Base-by-base conservation (phyloP, 1,139 yeast species). In the Candida freyschussii region DNA sequence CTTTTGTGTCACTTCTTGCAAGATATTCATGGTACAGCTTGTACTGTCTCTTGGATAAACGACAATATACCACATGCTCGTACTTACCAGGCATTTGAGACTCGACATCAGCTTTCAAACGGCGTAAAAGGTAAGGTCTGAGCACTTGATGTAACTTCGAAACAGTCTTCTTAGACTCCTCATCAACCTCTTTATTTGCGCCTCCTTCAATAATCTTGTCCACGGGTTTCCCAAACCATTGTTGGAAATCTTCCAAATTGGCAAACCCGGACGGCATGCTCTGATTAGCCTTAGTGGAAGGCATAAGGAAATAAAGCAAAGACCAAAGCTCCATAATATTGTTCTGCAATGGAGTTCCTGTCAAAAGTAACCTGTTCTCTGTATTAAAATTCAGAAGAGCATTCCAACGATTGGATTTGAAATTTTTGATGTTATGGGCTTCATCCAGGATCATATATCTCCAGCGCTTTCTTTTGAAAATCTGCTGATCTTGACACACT, bases 71-170 rank as follows among this genome's bases (percentile, higher is more conserved):
- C 40, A 93, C 78, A 57, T 93, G 99, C 56, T 93, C 99, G 56
- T 86, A 84, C 55, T 93, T 93, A 1, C 85, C 96, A 1, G 99
- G 99, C 98, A 93, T 91, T 59, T 93, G 98, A 56, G 91, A 86
- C 51, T 93, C 99, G 11, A 93, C 99, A 57, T 93, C 99, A 17
- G 86, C 87, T 56, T 93, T 93, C 52, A 93, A 69, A 44, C 99
- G 78, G 54, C 99, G 76, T 39, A 93, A 64, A 29, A 93, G 63
- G 52, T 91, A 93, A 0, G 99, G 99, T 41, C 98, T 72, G 47
- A 93, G 65, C 14, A 93, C 95, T 55, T 86, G 95, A 59, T 93
- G 99, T 36, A 93, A 67, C 51, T 94, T 82, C 7, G 85, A 68
- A 16, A 93, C 95, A 0, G 97, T 89, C 41, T 78, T 75, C 41